Evolutionary conservation across 306 rosid species (phyloP).

Genomic region (Casuarina glauca): DNA sequence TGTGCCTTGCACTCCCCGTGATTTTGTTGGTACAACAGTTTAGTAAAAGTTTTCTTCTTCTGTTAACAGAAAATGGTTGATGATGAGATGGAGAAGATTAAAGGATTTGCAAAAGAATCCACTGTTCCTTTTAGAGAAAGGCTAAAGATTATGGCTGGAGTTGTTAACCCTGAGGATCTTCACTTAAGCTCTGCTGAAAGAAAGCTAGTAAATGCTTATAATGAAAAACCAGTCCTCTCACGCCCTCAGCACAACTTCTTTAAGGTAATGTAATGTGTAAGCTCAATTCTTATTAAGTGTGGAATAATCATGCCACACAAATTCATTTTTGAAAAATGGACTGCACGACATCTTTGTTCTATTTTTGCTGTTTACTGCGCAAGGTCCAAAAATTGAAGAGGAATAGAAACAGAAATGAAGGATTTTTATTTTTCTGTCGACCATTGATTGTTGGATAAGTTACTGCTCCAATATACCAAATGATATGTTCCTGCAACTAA

Average conservation of each 20-base stretch:
- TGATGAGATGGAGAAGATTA: slow-evolving; percentile 80
- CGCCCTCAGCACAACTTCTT: slow-evolving; percentile 92
- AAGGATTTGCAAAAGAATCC: slow-evolving; percentile 86
- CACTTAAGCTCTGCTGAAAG: slow-evolving; percentile 71
- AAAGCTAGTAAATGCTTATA: slow-evolving; percentile 78
- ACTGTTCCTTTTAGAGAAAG: slow-evolving; percentile 79
- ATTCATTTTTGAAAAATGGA: not conserved
- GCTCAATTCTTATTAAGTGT: not conserved
- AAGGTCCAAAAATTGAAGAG: not conserved
- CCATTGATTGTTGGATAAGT: not conserved
- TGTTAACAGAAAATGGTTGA: slow-evolving; percentile 72
- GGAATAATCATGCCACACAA: not conserved
- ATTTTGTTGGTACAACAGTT: not conserved
- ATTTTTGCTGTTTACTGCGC: not conserved
- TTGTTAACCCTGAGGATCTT: slow-evolving; percentile 85
- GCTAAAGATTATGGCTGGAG: slow-evolving; percentile 86
- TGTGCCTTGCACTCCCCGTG: not conserved
- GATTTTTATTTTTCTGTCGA: not conserved
- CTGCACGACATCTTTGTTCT: not conserved
- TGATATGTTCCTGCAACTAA: not conserved
- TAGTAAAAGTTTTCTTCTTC: not conserved
- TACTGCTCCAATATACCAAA: not conserved
- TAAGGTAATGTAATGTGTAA: slow-evolving; percentile 53
- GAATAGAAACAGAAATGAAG: not conserved
- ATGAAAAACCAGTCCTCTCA: slow-evolving; percentile 90